Conservation (phyloP, 164 flowering plant species). For the Stephania yunnanensis region DNA sequence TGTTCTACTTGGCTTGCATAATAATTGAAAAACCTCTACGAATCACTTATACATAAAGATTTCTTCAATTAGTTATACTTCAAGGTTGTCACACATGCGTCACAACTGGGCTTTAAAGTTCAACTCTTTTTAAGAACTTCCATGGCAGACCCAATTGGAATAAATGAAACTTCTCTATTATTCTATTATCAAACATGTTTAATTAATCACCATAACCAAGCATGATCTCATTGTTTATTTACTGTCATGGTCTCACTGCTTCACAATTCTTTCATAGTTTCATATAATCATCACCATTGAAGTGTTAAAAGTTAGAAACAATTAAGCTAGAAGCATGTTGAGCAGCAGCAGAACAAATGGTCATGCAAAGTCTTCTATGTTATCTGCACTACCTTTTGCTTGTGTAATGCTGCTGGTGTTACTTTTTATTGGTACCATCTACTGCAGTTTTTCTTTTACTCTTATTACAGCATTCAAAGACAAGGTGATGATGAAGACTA, state of each 20-base stretch:
- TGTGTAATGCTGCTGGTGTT: background rate
- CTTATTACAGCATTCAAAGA: conserved; percentile 3
- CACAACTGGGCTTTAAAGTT: too few relatives aligned
- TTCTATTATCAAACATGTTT: too few relatives aligned
- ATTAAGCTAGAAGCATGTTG: background rate
- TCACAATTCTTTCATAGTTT: background rate
- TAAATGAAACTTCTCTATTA: too few relatives aligned
- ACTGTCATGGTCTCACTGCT: background rate
- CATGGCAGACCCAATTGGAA: too few relatives aligned
- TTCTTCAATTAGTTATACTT: too few relatives aligned
- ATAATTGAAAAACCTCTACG: too few relatives aligned
- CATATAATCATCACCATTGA: background rate
- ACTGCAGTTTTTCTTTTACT: conserved; percentile 17
- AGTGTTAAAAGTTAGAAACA: background rate
- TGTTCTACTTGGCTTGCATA: too few relatives aligned
- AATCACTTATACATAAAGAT: too few relatives aligned
- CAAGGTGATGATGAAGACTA: background rate
- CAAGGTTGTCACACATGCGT: too few relatives aligned
- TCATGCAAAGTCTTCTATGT: conserved; percentile 1
- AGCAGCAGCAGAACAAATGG: background rate
- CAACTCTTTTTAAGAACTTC: too few relatives aligned
- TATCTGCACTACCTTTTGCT: conserved; percentile 15
- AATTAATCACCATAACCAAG: too few relatives aligned
- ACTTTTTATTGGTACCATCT: conserved; percentile 16
- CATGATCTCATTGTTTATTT: too few relatives aligned